phyloP scores from a whole-genome alignment of 345 rosid species.

The Trapa bicornis region DNA sequence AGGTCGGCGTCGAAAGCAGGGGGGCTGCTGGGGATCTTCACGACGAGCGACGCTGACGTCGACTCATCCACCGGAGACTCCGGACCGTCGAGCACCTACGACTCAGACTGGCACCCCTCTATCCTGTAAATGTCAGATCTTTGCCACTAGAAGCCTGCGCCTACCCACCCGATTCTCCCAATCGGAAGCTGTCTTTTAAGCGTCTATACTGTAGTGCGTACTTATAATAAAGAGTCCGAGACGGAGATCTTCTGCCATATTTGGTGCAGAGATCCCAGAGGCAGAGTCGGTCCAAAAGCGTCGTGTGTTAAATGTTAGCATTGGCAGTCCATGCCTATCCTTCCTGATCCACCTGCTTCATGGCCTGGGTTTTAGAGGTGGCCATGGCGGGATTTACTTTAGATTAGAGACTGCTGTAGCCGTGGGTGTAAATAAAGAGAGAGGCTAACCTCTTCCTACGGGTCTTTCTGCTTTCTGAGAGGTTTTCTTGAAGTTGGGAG shows the following conservation, averaged over 20 bases:
- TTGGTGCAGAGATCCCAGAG: neutral
- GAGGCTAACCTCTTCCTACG: neutral
- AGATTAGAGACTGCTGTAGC: neutral
- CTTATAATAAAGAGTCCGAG: too few species aligned
- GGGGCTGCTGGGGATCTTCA: neutral
- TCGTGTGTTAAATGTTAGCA: neutral
- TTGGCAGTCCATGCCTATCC: neutral
- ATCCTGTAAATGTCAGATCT: neutral
- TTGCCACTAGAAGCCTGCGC: neutral
- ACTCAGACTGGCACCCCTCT: conserved; percentile 3
- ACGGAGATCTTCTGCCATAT: conserved; percentile 1
- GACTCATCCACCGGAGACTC: conserved; percentile 1
- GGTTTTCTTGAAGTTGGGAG: conserved; percentile 1
- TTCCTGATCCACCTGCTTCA: neutral
- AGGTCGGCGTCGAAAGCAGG: conserved; percentile 10
- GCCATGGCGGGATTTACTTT: neutral
- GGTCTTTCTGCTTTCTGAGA: conserved; percentile 4
- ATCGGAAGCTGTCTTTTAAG: neutral
- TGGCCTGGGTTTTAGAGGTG: conserved; percentile 4
- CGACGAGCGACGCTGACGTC: neutral
- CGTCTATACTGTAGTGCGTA: neutral
- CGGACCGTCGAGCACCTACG: conserved; percentile 5
- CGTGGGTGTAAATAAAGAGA: neutral
- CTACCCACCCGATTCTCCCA: neutral
- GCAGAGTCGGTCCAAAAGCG: conserved; percentile 1